Evolutionary conservation across 441 rosid genomes (phyloP).

Genomic region (Aleurites moluccanus): DNA sequence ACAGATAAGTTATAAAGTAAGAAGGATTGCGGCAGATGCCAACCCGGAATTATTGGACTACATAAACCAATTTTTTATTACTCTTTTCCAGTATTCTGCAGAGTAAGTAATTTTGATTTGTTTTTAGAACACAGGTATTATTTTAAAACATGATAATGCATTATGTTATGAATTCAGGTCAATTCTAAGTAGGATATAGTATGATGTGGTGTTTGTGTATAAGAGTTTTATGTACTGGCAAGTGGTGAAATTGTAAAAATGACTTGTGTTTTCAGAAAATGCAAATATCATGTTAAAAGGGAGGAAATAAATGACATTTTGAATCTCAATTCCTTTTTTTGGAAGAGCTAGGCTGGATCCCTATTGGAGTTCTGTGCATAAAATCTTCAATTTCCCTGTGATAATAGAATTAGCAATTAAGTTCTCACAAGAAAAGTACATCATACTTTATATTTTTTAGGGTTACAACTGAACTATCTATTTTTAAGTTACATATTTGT

Average conservation of each 20-base stretch:
- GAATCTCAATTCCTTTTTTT: neutral
- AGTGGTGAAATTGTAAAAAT: neutral
- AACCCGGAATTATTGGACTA: constrained; percentile 50
- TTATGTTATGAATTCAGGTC: neutral
- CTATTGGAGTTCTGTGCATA: neutral
- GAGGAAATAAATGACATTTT: neutral
- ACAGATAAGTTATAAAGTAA: constrained; percentile 73
- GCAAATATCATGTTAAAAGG: neutral
- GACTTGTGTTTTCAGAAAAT: neutral
- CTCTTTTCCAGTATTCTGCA: constrained; percentile 61
- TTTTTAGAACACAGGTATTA: neutral
- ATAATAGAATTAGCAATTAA: neutral
- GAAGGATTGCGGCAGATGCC: constrained; percentile 76
- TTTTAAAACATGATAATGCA: neutral
- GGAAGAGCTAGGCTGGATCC: neutral
- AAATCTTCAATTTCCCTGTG: neutral
- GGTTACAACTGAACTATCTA: neutral
- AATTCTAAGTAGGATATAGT: neutral
- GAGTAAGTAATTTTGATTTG: constrained; percentile 53
- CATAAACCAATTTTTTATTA: constrained; percentile 60
- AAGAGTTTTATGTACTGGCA: neutral
- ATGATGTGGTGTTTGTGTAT: neutral
- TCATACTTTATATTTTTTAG: neutral
- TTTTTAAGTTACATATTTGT: neutral
- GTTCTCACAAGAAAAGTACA: neutral